These are phyloP conservation scores for Colletotrichum limetticola DNA, from an alignment of 2,329 filamentous ascomycete genomes.

Conservation along the genomic window DNA sequence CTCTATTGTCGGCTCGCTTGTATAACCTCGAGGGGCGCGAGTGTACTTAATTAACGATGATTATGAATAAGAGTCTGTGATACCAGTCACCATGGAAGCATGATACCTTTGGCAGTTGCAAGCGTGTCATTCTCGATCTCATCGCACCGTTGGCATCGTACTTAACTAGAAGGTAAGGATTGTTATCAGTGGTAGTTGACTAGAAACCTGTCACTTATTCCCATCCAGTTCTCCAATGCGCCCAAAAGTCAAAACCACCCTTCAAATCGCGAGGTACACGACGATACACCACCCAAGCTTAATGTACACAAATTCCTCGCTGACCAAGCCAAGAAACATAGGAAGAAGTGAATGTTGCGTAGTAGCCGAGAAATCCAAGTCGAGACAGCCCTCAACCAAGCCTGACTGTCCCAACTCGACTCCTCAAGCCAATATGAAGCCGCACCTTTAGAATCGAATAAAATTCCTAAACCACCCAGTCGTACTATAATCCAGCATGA, in stretches of 20 bases:
- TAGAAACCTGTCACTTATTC: too few species aligned
- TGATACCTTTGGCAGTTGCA: background rate
- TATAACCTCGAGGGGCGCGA: slow-evolving; percentile 25
- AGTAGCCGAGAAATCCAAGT: background rate
- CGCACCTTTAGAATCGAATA: background rate
- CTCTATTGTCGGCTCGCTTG: slow-evolving; percentile 15
- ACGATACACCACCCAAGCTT: too few species aligned
- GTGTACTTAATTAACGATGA: slow-evolving; percentile 31
- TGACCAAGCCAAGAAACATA: too few species aligned
- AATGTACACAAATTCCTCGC: too few species aligned
- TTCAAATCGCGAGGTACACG: too few species aligned
- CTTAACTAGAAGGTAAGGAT: too few species aligned
- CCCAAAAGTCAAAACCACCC: too few species aligned
- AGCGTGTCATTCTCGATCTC: too few species aligned
- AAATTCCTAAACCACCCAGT: background rate
- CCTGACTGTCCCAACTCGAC: background rate
- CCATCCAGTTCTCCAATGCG: too few species aligned
- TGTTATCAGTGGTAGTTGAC: too few species aligned
- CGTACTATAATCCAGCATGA: background rate
- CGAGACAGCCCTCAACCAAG: background rate
- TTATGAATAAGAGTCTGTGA: slow-evolving; percentile 2
- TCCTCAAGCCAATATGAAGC: background rate
- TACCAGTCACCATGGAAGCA: background rate
- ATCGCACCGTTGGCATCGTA: too few species aligned
- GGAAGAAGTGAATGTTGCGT: too few species aligned